phyloP scores from a whole-genome alignment of 1,284 basidiomycete genomes.

The Austropuccinia psidii region DNA sequence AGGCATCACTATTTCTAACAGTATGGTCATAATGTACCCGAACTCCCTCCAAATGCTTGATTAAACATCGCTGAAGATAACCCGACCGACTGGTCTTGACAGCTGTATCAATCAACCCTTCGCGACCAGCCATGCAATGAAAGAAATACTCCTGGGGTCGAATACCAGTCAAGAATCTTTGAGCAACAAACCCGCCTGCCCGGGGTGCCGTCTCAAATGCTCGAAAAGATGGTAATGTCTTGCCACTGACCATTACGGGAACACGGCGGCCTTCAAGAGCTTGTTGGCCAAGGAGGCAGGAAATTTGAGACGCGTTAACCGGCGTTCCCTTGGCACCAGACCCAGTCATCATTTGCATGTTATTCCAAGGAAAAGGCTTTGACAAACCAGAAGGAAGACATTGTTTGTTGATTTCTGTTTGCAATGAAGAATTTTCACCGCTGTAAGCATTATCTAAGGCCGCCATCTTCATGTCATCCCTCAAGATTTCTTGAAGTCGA shows the following conservation, averaged over 20 bases:
- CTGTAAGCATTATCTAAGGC: conserved; percentile 89
- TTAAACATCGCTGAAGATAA: conserved; percentile 93
- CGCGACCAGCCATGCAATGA: conserved; percentile 99
- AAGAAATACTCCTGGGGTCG: conserved; percentile 99
- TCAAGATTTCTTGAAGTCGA: conserved; percentile 80
- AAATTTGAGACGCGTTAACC: conserved; percentile 97
- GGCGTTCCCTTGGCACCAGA: conserved; percentile 97
- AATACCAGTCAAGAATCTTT: conserved; percentile 96
- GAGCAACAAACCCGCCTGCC: conserved; percentile 98
- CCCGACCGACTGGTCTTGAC: conserved; percentile 99
- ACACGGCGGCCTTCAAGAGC: conserved; percentile 97
- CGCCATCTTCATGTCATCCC: conserved; percentile 95
- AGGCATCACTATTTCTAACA: conserved; percentile 86
- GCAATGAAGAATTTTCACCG: conserved; percentile 76
- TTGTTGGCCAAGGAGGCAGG: conserved; percentile 92
- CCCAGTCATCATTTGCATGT: conserved; percentile 99
- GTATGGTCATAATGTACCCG: conserved; percentile 97
- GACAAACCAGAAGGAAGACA: conserved; percentile 81
- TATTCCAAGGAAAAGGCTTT: conserved; percentile 92
- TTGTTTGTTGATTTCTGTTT: conserved; percentile 62
- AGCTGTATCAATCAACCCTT: conserved; percentile 97
- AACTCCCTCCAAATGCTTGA: conserved; percentile 96
- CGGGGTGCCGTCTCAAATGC: conserved; percentile 94
- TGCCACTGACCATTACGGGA: conserved; percentile 97
- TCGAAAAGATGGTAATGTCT: conserved; percentile 95